phyloP scores from a whole-genome alignment of 1,284 basidiomycete species.

The Apiotrichum porosum region DNA sequence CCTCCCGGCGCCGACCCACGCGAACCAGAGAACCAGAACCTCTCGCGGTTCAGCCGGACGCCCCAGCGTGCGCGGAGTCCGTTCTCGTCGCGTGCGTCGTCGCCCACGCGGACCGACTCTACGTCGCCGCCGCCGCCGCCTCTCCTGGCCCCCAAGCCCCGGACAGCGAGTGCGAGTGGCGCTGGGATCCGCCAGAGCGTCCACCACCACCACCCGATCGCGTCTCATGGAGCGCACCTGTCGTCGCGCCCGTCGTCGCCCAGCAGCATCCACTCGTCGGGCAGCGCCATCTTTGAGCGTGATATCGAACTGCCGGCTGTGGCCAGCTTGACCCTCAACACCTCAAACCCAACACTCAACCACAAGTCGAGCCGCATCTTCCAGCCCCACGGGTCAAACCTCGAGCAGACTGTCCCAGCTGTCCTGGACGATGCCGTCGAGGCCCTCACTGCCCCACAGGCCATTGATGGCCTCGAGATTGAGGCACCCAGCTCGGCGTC shows the following conservation, averaged over 20 bases:
- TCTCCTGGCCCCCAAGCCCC: constrained; percentile 14
- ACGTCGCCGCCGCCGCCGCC: constrained; percentile 18
- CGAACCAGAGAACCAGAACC: constrained; percentile 33
- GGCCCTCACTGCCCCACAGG: constrained; percentile 31
- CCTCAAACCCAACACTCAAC: constrained; percentile 21
- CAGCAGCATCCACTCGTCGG: constrained; percentile 40
- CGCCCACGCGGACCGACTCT: constrained; percentile 20
- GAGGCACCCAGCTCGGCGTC: constrained; percentile 29
- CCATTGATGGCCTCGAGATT: constrained; percentile 37
- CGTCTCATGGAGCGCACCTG: constrained; percentile 16
- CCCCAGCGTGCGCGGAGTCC: constrained; percentile 36
- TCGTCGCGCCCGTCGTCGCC: constrained; percentile 36
- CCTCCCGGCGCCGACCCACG: constrained; percentile 41
- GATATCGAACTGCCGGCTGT: constrained; percentile 44
- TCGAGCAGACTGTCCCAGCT: constrained; percentile 46
- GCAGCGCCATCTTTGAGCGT: constrained; percentile 47
- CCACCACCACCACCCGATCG: constrained; percentile 7
- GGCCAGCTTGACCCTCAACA: constrained; percentile 32
- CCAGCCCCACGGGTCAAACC: constrained; percentile 34
- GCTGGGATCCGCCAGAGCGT: background rate
- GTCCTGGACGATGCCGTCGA: constrained; percentile 48
- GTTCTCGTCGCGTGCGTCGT: constrained; percentile 28
- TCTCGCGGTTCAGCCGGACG: constrained; percentile 30
- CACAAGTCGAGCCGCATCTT: constrained; percentile 40
- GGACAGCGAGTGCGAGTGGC: background rate